Base-by-base conservation (phyloP, 345 rosid species). In the Brassica carinata region DNA sequence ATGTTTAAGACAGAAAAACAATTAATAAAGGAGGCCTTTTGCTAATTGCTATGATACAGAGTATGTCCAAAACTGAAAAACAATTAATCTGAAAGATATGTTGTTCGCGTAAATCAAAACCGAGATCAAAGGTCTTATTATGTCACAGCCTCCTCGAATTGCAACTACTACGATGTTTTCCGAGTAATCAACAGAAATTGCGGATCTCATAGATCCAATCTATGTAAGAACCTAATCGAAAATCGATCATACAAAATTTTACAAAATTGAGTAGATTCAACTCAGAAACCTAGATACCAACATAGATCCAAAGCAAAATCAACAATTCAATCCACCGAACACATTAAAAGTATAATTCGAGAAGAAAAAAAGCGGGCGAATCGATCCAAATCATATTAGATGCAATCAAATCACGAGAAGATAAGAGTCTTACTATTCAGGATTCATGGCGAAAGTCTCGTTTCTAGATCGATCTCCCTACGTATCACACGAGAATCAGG, bases 341-440 rank as follows among this genome's bases (percentile, higher is more conserved):
- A 11, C 57, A 71, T 30, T 0, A 45, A 29, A 40, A 57, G 5
- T 1, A 36, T 34, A 51, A 5, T 64, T 26, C 57, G 40, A 72
- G 19, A 8, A 40, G 8, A 15, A 73, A 15, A 73, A 23, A 61
- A 58, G n/a, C 45, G 57, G n/a, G 17, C 34, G 2, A 34, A 15
- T 40, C 68, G 72, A 80, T 75, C 72, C 36, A 64, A 55, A 53
- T 53, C 19, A 8, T 23, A 53, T 13, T 1, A 53, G 27, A 53
- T 36, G 43, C 30, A 0, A 75, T 48, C 26, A 53, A 27, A 38
- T 34, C 6, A 73, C 0, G 48, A 63, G 14, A 61, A 45, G 64
- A 81, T 34, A 76, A 72, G 78, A 2, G 6, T 45, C 81, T 81
- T 81, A 81, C 84, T 81, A 81, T 72, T 81, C 84, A 67, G 84